A percentile compares a stretch with the other conserved stretches of the same genome.
These are phyloP conservation scores for Lepidium campestre DNA, from an alignment of 441 rosid genomes.

Conservation along the genomic window DNA sequence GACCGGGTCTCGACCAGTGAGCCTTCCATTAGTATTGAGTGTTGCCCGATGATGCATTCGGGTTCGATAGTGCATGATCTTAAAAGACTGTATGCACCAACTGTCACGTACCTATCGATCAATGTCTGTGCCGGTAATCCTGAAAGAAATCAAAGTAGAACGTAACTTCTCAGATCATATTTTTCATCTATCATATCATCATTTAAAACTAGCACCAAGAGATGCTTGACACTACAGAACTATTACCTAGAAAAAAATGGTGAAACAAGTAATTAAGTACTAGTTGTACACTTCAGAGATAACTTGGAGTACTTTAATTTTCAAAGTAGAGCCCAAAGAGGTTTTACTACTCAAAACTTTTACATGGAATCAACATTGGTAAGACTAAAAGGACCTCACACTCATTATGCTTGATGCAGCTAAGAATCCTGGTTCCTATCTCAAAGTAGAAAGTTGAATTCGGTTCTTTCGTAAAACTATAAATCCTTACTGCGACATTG, in stretches of 20 bases:
- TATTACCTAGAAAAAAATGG: not conserved
- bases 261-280: not conserved
- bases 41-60: constrained; percentile 95
- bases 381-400: not conserved
- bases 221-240: not conserved
- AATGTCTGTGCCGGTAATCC: constrained; percentile 92
- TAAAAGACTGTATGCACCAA: constrained; percentile 83
- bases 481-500: not conserved
- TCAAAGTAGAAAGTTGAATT: not conserved
- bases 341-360: not conserved
- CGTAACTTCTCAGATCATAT: not conserved
- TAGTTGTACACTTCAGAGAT: not conserved
- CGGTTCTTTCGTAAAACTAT: not conserved
- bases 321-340: not conserved
- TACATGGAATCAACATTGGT: not conserved
- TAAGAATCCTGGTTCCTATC: not conserved
- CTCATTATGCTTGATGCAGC: not conserved
- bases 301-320: not conserved
- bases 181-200: not conserved
- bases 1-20: constrained; percentile 89
- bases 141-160: constrained; percentile 22
- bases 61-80: constrained; percentile 96
- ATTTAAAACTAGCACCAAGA: not conserved
- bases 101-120: constrained; percentile 84
- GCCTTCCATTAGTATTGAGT: constrained; percentile 96